Percentiles rank a stretch among this genome's conserved stretches.
Conservation (phyloP, 345 rosid genomes). For the Triadica sebifera region DNA sequence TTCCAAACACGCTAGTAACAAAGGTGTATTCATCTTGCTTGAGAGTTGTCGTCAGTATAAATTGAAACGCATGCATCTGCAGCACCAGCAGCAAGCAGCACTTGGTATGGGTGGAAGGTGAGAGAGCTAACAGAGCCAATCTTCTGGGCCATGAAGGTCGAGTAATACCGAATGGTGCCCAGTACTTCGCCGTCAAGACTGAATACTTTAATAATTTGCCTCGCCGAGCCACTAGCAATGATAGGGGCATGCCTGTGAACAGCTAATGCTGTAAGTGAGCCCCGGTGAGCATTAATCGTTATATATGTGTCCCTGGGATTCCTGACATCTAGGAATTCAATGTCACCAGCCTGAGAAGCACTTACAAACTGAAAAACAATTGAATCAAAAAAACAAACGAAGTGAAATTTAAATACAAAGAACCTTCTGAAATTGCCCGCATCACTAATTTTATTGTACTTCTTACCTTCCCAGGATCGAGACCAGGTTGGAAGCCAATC, state of each 20-base stretch:
- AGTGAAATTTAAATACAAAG: not conserved
- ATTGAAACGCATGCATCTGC: constrained; percentile 80
- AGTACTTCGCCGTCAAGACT: constrained; percentile 68
- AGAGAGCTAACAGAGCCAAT: constrained; percentile 96
- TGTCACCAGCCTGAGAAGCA: constrained; percentile 97
- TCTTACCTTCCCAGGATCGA: constrained; percentile 78
- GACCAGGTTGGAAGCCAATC: constrained; percentile 95
- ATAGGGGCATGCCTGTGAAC: constrained; percentile 95
- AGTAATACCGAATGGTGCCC: constrained; percentile 66
- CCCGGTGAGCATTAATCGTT: constrained; percentile 83
- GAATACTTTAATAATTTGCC: constrained; percentile 77
- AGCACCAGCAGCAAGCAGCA: constrained; percentile 88
- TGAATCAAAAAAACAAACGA: not conserved
- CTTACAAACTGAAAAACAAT: constrained; percentile 65
- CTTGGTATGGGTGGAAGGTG: constrained; percentile 89
- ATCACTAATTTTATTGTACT: not conserved
- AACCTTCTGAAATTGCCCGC: not conserved
- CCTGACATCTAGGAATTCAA: constrained; percentile 86
- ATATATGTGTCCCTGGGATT: constrained; percentile 54
- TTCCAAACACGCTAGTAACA: not conserved
- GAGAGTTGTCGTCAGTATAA: constrained; percentile 59
- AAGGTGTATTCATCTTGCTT: constrained; percentile 36
- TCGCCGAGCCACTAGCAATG: constrained; percentile 89
- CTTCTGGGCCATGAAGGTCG: constrained; percentile 92
- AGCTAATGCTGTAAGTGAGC: constrained; percentile 93